Percentiles rank a stretch among this genome's conserved stretches.
Conservation (phyloP, 352 stramenopile genomes). For the Pythium aphanidermatum region DNA sequence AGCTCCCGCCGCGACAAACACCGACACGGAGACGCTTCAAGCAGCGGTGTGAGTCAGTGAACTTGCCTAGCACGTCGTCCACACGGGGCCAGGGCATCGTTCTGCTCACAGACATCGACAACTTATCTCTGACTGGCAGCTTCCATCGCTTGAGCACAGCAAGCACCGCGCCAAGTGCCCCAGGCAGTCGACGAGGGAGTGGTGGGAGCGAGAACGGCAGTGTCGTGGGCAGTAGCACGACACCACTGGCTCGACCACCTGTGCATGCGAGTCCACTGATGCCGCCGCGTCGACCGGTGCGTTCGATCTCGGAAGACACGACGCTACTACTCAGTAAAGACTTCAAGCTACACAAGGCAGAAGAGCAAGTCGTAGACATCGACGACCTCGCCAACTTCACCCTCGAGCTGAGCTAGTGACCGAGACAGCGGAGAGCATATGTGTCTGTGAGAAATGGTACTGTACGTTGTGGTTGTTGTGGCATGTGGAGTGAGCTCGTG, state of each 20-base stretch:
- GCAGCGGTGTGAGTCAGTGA: conserved; percentile 31
- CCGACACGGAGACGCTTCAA: conserved; percentile 23
- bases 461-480: too few species aligned
- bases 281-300: conserved; percentile 31
- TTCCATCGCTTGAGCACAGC: conserved; percentile 29
- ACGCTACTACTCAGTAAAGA: conserved; percentile 23
- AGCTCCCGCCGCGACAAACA: conserved; percentile 4
- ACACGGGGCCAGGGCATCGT: conserved; percentile 30
- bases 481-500: too few species aligned
- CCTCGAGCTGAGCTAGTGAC: conserved; percentile 35
- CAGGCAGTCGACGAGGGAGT: conserved; percentile 10
- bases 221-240: too few species aligned
- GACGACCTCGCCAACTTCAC: conserved; percentile 77
- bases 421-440: not conserved
- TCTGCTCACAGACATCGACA: conserved; percentile 59
- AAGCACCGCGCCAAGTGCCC: conserved; percentile 5
- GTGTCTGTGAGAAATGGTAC: conserved; percentile 1
- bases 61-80: not conserved
- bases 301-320: conserved; percentile 51
- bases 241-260: conserved; percentile 2
- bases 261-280: conserved; percentile 15
- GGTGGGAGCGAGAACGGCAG: conserved; percentile 22
- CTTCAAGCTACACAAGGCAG: conserved; percentile 7
- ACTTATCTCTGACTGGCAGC: conserved; percentile 50
- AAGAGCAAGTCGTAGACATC: conserved; percentile 33